Evolutionary conservation across 2,329 filamentous ascomycete genomes (phyloP).

Genomic region (Claviceps sp.): DNA sequence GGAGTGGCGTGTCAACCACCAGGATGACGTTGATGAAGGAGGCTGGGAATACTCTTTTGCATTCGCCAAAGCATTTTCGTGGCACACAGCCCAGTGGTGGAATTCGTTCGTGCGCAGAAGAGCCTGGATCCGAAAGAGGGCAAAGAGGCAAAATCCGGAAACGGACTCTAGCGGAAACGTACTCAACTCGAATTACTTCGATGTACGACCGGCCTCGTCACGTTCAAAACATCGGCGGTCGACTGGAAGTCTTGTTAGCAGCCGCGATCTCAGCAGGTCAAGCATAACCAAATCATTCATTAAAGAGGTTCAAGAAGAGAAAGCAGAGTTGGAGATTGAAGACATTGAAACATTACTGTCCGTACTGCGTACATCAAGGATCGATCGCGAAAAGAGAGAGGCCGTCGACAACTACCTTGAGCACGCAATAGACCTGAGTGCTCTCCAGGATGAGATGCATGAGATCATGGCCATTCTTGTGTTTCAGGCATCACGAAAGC

Average conservation of each 20-base stretch:
- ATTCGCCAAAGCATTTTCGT: conserved; percentile 61
- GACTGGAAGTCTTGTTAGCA: conserved; percentile 20
- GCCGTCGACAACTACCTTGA: conserved; percentile 71
- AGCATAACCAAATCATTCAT: conserved; percentile 23
- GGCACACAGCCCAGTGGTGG: conserved; percentile 88
- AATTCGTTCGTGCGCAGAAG: conserved; percentile 87
- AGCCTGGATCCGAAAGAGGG: conserved; percentile 73
- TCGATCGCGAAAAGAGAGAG: conserved; percentile 87
- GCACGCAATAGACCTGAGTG: conserved; percentile 62
- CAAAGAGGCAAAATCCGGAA: conserved; percentile 40
- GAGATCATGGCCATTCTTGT: conserved; percentile 78
- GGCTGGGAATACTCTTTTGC: conserved; percentile 96
- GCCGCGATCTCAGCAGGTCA: conserved; percentile 20
- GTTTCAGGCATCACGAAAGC: conserved; percentile 74
- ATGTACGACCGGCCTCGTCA: conserved; percentile 44
- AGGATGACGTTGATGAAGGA: conserved; percentile 66
- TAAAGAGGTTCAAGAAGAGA: conserved; percentile 36
- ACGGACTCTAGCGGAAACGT: conserved; percentile 44
- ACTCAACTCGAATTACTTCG: conserved; percentile 69
- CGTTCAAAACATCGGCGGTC: conserved; percentile 17
- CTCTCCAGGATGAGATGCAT: conserved; percentile 65
- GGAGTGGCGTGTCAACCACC: conserved; percentile 53
- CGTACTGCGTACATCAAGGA: conserved; percentile 53
- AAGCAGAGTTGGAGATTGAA: conserved; percentile 44
- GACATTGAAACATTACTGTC: conserved; percentile 57